Base-by-base conservation (phyloP, 1,284 basidiomycete genomes). In the Lentinus polychrous region DNA sequence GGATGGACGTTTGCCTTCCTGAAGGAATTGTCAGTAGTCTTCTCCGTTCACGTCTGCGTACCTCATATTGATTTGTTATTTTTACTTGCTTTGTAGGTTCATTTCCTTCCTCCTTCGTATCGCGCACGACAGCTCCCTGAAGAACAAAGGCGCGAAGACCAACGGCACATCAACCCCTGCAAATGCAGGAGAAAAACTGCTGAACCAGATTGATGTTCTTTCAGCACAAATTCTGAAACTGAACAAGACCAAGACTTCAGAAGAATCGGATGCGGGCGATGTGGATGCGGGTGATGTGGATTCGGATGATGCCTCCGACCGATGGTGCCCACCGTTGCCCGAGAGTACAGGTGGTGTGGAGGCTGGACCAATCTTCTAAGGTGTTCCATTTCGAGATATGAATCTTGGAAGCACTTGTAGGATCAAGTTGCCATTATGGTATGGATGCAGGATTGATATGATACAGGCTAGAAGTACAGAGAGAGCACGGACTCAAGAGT, bases 1-100 rank as follows among this genome's bases (percentile, higher is more conserved):
- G 59, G 57, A 4, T 65, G 59, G 55, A 59, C 60, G 12, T 65
- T 62, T 40, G 63, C 63, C 1, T 60, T 63, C 50, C 44, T 65
- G 32, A 65, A 63, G 38, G 63, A 65, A 53, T 44, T 64, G 60
- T 63, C 38, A 39, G 61, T 57, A 2, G 12, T 24, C 31, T 31
- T 46, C 17, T 15, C 23, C 20, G 36, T 35, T 49, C 18, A 17
- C 33, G 8, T 14, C 14, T 17, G 33, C 31, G n/a, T n/a, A 33
- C 3, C 39, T 17, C 10, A 10, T 22, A 24, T 18, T 36, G 14
- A 24, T 18, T 27, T 11, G 27, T 24, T 17, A 18, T 38, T n/a
- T 49, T 11, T 31, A 27, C 14, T 23, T 22, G 14, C 24, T 15
- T 5, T 18, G 6, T 32, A 62, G 60, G 24, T 62, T 63, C 46